These are phyloP conservation scores for Phytophthora palmivora DNA, from an alignment of 352 stramenopile species.

Conservation along the genomic window DNA sequence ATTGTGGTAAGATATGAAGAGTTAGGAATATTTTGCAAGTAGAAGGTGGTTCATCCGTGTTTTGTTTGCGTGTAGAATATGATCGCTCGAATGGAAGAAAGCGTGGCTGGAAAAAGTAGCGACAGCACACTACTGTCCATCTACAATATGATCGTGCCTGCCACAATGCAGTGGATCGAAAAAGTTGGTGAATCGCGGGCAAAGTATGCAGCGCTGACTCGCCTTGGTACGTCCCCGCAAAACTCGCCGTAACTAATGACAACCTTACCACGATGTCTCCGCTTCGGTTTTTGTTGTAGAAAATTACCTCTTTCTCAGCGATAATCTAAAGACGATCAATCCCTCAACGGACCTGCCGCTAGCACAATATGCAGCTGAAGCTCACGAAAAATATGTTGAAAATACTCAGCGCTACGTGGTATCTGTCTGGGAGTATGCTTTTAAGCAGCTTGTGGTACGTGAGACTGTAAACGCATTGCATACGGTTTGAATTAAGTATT, in stretches of 20 bases:
- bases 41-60: neutral
- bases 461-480: neutral
- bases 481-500: neutral
- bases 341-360: slow-evolving; percentile 52
- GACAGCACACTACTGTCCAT: slow-evolving; percentile 67
- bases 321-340: slow-evolving; percentile 60
- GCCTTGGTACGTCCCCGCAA: slow-evolving; percentile 46
- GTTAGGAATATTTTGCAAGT: neutral
- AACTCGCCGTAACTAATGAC: neutral
- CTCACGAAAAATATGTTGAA: slow-evolving; percentile 48
- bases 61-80: slow-evolving; percentile 44
- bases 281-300: slow-evolving; percentile 31
- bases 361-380: slow-evolving; percentile 55
- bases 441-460: slow-evolving; percentile 65
- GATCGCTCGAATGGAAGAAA: slow-evolving; percentile 67
- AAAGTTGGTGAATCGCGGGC: slow-evolving; percentile 67
- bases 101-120: slow-evolving; percentile 60
- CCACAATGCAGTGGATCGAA: slow-evolving; percentile 76
- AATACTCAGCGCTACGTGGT: slow-evolving; percentile 57
- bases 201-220: slow-evolving; percentile 71
- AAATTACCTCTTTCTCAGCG: slow-evolving; percentile 75
- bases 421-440: slow-evolving; percentile 77
- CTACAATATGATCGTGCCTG: slow-evolving; percentile 68
- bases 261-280: neutral
- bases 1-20: slow-evolving; percentile 46